Percentiles rank a stretch among this genome's conserved stretches.
Conservation (phyloP, 805 yeast species). For the Candida awuae region DNA sequence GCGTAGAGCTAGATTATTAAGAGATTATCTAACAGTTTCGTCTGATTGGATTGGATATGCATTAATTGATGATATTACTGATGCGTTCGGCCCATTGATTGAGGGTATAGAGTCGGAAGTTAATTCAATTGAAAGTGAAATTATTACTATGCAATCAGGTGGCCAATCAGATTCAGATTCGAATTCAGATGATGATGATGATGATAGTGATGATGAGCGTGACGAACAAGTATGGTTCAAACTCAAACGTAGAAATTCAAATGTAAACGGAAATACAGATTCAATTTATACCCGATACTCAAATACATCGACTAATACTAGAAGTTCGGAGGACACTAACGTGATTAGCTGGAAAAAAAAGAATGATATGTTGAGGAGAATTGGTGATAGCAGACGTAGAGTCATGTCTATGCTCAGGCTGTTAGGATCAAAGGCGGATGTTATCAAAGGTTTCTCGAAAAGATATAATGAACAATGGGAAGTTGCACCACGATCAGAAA, state of each 20-base stretch:
- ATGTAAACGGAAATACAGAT: slow-evolving; percentile 20
- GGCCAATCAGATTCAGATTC: slow-evolving; percentile 38
- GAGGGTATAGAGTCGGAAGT: slow-evolving; percentile 92
- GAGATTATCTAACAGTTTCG: slow-evolving; percentile 82
- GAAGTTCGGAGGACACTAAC: slow-evolving; percentile 33
- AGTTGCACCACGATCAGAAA: slow-evolving; percentile 72
- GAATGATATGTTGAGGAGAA: slow-evolving; percentile 90
- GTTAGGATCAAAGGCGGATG: slow-evolving; percentile 91
- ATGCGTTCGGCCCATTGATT: slow-evolving; percentile 95
- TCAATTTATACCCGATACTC: slow-evolving; percentile 17
- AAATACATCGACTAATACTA: slow-evolving; percentile 16
- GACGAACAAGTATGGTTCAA: slow-evolving; percentile 29
- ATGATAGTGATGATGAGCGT: slow-evolving; percentile 31
- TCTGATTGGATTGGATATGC: slow-evolving; percentile 98
- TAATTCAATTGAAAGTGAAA: slow-evolving; percentile 87
- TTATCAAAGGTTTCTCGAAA: slow-evolving; percentile 91
- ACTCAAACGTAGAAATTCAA: slow-evolving; percentile 25
- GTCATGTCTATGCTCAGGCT: slow-evolving; percentile 86
- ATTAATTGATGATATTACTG: slow-evolving; percentile 91
- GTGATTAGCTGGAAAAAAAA: slow-evolving; percentile 76
- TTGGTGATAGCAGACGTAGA: slow-evolving; percentile 90
- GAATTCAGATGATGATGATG: slow-evolving; percentile 38
- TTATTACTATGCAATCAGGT: slow-evolving; percentile 76
- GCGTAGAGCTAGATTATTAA: slow-evolving; percentile 78
- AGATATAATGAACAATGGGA: slow-evolving; percentile 82